These are phyloP conservation scores for Mucor circinelloides DNA, from an alignment of 371 early-diverging fungal genomes.

Conservation along the genomic window DNA sequence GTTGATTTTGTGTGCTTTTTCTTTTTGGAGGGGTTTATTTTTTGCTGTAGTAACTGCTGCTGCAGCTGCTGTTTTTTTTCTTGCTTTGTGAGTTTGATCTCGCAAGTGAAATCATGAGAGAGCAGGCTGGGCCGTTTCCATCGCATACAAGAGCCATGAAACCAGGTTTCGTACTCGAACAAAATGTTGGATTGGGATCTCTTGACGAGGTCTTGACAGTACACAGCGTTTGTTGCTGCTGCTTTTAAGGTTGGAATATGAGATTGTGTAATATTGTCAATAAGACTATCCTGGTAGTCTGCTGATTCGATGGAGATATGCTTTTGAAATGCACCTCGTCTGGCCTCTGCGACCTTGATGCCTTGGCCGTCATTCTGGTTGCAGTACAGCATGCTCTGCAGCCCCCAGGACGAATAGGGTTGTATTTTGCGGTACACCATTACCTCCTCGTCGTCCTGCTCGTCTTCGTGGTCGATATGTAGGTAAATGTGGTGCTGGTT, in stretches of 20 bases:
- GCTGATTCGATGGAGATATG: constrained; percentile 36
- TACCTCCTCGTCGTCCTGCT: constrained; percentile 25
- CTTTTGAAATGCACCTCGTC: constrained; percentile 42
- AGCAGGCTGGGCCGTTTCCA: constrained; percentile 47
- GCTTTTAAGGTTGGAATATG: constrained; percentile 3
- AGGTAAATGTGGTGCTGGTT: constrained; percentile 38
- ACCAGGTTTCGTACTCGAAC: constrained; percentile 43
- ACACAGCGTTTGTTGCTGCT: constrained; percentile 6
- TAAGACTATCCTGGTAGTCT: constrained; percentile 13
- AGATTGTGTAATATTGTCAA: constrained; percentile 5
- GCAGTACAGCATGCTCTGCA: constrained; percentile 41
- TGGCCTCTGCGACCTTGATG: constrained; percentile 38
- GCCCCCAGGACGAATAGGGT: constrained; percentile 41
- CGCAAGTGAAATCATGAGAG: constrained; percentile 46
- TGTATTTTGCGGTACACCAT: constrained; percentile 40
- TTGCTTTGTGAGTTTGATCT: constrained; percentile 26
- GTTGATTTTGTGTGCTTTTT: background rate
- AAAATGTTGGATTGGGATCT: constrained; percentile 34
- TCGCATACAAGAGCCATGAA: constrained; percentile 32
- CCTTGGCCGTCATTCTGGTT: constrained; percentile 8
- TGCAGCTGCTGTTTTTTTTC: constrained; percentile 8
- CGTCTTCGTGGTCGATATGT: constrained; percentile 8
- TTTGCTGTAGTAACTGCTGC: background rate
- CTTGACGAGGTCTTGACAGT: constrained; percentile 31
- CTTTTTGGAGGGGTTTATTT: background rate